These are phyloP conservation scores for Dioszegia aurantiaca DNA, from an alignment of 768 basidiomycete species.

Conservation along the genomic window DNA sequence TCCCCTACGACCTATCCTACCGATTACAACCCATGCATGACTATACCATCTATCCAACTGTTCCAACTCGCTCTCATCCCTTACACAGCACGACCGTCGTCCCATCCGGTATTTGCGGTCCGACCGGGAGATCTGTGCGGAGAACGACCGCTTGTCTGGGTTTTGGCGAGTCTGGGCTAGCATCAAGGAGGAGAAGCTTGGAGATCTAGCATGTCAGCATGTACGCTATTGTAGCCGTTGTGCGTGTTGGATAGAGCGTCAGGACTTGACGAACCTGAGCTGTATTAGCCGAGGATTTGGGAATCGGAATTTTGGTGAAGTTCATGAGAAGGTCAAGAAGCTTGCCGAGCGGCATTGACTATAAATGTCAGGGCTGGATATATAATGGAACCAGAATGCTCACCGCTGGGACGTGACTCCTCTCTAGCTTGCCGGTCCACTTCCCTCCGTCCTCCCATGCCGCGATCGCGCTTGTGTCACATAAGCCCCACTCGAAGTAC, in stretches of 20 bases:
- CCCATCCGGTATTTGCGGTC: constrained; percentile 24
- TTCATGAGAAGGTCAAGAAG: constrained; percentile 33
- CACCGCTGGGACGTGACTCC: constrained; percentile 31
- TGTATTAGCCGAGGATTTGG: constrained; percentile 15
- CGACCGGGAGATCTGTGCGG: constrained; percentile 15
- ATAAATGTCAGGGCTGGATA: constrained; percentile 12
- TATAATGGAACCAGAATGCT: background rate
- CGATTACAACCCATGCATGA: constrained; percentile 28
- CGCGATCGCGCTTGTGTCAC: constrained; percentile 1
- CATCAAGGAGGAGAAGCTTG: constrained; percentile 1
- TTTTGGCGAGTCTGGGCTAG: background rate
- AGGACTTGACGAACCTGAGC: constrained; percentile 18
- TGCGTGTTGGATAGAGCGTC: background rate
- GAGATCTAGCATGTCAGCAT: background rate
- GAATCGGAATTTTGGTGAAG: constrained; percentile 13
- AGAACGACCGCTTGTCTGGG: background rate
- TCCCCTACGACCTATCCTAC: background rate
- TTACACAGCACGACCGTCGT: constrained; percentile 14
- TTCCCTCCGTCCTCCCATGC: constrained; percentile 24
- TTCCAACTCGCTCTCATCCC: constrained; percentile 2
- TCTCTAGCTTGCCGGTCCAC: constrained; percentile 20
- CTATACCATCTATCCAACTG: constrained; percentile 24
- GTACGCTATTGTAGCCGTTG: background rate
- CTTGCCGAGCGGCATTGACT: constrained; percentile 36
- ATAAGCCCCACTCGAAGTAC: constrained; percentile 38